phyloP scores from a whole-genome alignment of 176 grass and related monocot species.

The Melocanna baccifera region DNA sequence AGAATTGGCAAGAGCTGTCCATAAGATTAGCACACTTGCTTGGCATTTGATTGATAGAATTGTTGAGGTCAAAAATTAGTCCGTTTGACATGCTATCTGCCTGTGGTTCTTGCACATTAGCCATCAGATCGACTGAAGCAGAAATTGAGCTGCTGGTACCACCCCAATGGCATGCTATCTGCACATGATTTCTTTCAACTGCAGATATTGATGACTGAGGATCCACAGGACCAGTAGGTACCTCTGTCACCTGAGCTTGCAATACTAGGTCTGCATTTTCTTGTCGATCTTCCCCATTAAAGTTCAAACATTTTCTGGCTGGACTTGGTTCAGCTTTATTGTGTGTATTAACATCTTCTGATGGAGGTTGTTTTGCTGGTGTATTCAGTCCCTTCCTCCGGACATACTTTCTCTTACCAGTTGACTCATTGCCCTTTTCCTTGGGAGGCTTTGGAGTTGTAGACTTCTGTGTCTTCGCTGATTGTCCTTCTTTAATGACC shows the following conservation, averaged over 20 bases:
- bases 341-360: neutral
- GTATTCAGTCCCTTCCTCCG: conserved; percentile 45
- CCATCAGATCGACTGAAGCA: conserved; percentile 2
- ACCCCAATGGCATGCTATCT: neutral
- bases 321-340: conserved; percentile 30
- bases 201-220: conserved; percentile 9
- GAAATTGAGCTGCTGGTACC: neutral
- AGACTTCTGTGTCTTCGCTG: conserved; percentile 38
- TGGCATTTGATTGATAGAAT: conserved; percentile 29
- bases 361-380: conserved; percentile 16
- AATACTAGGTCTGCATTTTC: conserved; percentile 26
- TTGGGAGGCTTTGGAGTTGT: conserved; percentile 47
- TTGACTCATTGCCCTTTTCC: conserved; percentile 34
- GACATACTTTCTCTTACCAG: conserved; percentile 76
- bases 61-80: conserved; percentile 53
- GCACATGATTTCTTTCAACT: conserved; percentile 23
- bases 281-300: conserved; percentile 38
- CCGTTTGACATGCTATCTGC: conserved; percentile 23
- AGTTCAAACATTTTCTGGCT: conserved; percentile 58
- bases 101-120: neutral
- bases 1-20: conserved; percentile 17
- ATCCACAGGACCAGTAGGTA: conserved; percentile 5
- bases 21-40: conserved; percentile 24
- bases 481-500: conserved; percentile 59
- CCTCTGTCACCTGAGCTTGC: conserved; percentile 8